Evolutionary conservation across 768 basidiomycete genomes (phyloP).

Genomic region (Agaricus blazei): DNA sequence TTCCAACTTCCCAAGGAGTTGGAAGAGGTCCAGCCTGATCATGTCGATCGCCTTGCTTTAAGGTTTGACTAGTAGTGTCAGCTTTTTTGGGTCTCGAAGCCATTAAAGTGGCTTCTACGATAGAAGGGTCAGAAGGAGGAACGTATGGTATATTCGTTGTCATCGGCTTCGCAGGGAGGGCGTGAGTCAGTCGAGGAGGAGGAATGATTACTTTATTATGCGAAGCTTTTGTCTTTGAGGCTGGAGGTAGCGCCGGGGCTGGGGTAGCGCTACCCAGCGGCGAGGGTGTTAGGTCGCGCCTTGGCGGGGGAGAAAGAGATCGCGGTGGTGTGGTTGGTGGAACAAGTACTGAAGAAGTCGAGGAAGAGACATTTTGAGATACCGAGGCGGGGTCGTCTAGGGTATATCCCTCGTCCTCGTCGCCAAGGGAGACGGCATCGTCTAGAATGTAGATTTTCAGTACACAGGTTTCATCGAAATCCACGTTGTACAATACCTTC

Average conservation of each 20-base stretch:
- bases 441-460: constrained; percentile 47
- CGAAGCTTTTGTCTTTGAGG: constrained; percentile 16
- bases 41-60: constrained; percentile 21
- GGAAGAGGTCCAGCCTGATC: constrained; percentile 33
- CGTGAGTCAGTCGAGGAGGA: constrained; percentile 48
- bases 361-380: constrained; percentile 5
- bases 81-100: constrained; percentile 35
- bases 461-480: constrained; percentile 14
- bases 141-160: constrained; percentile 45
- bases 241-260: constrained; percentile 12
- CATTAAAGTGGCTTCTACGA: constrained; percentile 61
- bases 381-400: constrained; percentile 9
- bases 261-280: neutral
- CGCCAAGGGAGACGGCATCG: constrained; percentile 67
- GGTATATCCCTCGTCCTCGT: constrained; percentile 59
- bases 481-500: constrained; percentile 36
- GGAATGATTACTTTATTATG: constrained; percentile 17
- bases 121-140: constrained; percentile 51
- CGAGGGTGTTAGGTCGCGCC: neutral
- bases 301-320: neutral
- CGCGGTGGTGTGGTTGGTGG: neutral
- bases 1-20: constrained; percentile 56
- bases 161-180: constrained; percentile 63
- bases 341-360: neutral
- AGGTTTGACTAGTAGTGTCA: constrained; percentile 18